Percentiles rank a stretch among this genome's conserved stretches.
phyloP scores from a whole-genome alignment of 768 basidiomycete genomes.

The Kwoniella shandongensis region DNA sequence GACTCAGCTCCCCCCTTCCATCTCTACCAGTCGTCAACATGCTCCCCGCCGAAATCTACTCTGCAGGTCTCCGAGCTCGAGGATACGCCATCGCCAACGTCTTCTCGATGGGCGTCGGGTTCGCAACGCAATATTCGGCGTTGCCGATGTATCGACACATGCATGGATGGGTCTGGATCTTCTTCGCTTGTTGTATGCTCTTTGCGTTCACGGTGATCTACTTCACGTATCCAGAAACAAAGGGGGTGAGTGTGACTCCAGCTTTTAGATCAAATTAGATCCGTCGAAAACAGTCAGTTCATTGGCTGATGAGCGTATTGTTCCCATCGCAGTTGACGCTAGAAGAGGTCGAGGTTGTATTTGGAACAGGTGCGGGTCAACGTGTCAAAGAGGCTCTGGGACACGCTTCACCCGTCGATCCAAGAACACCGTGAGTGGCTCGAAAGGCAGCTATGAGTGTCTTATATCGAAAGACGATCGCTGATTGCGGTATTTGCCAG shows the following conservation, averaged over 20 bases:
- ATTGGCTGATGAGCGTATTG: not conserved
- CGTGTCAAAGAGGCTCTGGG: slow-evolving; percentile 35
- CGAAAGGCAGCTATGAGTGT: too few species aligned
- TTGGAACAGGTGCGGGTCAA: slow-evolving; percentile 38
- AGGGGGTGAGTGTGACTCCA: slow-evolving; percentile 28
- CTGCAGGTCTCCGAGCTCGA: slow-evolving; percentile 33
- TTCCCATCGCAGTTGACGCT: slow-evolving; percentile 27
- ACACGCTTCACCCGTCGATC: slow-evolving; percentile 14
- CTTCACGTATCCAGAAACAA: slow-evolving; percentile 40
- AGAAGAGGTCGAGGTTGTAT: slow-evolving; percentile 36
- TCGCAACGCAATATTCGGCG: slow-evolving; percentile 39
- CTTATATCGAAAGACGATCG: too few species aligned
- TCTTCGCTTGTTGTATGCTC: slow-evolving; percentile 36
- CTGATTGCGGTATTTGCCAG: too few species aligned
- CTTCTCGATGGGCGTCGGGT: slow-evolving; percentile 38
- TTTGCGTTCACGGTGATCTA: slow-evolving; percentile 31
- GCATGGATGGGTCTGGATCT: slow-evolving; percentile 40
- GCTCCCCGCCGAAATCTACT: slow-evolving; percentile 40
- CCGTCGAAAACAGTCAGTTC: too few species aligned
- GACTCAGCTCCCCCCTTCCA: too few species aligned
- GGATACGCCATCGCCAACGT: slow-evolving; percentile 40
- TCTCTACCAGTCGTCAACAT: slow-evolving; percentile 34
- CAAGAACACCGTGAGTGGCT: slow-evolving; percentile 23
- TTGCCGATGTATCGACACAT: slow-evolving; percentile 38
- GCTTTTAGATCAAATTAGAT: too few species aligned